Evolutionary conservation across 139 green algal species (phyloP), one percentile per base, ranked within the genome.

Genomic region (Volvox reticuliferus): DNA sequence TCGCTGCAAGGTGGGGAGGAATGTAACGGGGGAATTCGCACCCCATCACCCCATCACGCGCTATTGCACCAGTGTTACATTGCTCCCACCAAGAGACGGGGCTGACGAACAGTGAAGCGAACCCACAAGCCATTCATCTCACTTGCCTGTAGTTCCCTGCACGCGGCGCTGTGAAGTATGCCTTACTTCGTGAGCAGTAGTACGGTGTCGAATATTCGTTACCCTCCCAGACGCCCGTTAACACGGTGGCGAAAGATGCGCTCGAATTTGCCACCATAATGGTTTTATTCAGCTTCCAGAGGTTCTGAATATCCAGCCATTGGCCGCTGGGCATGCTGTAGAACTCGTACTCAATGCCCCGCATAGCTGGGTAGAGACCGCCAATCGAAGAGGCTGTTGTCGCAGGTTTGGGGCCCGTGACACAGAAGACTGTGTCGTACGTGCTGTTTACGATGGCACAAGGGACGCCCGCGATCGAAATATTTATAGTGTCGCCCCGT

Each of bases 81-180:
- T 55, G 44, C 44, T 55, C 9, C 44, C 44, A 55, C 44, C 44
- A 55, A 55, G 44, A 55, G 44, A 55, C 5, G 44, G 44, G 44
- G 44, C 5, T 55, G 44, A 55, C 44, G 9, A 55, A 55, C 44
- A 55, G 44, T 55, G 44, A 55, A 55, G 44, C 44, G 9, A 55
- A 55, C 44, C 5, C 44, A 5, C 9, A 55, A 55, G 44, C 44
- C 44, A 55, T 55, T 55, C 44, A 55, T 79, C 24, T 44, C 50
- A 16, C 83, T 21, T 71, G 81, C 84, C 69, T 36, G 85, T 94
- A 92, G n/a, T 32, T 83, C 1, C 79, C 84, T 18, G 68, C 30
- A 17, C 50, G 55, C 62, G 92, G 88, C 30, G 92, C 82, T 18
- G n/a, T 89, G 71, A 94, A 94, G 79, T 92, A 92, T 2, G 92